phyloP scores from a whole-genome alignment of 768 basidiomycete genomes.

The Boletus bicolor region DNA sequence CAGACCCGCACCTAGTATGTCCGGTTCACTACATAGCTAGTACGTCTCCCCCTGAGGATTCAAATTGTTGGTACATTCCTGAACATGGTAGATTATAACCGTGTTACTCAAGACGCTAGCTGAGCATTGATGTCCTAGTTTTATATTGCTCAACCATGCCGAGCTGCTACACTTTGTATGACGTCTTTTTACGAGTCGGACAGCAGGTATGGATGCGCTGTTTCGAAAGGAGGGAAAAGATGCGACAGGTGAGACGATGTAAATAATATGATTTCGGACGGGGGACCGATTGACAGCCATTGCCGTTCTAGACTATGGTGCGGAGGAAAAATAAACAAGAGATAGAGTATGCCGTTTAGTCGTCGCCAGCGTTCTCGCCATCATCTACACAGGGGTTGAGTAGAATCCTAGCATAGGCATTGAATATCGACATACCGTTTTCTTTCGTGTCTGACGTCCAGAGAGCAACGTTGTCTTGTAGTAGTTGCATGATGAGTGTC shows the following conservation, averaged over 20 bases:
- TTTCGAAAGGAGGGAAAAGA: slow-evolving; percentile 19
- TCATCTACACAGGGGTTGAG: slow-evolving; percentile 48
- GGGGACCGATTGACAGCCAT: slow-evolving; percentile 7
- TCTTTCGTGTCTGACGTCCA: slow-evolving; percentile 99
- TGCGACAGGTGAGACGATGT: slow-evolving; percentile 33
- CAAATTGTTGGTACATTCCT: not conserved
- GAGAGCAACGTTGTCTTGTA: slow-evolving; percentile 95
- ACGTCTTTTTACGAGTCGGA: no score
- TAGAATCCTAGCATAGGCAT: not conserved
- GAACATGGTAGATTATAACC: slow-evolving; percentile 10
- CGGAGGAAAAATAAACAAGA: slow-evolving; percentile 8
- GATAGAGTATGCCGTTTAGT: slow-evolving; percentile 40
- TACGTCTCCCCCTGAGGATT: no score
- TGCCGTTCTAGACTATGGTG: slow-evolving; percentile 13
- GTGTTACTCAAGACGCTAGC: not conserved
- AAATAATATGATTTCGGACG: slow-evolving; percentile 24
- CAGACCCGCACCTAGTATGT: no score
- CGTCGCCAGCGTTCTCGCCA: slow-evolving; percentile 59
- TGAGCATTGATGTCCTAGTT: not conserved
- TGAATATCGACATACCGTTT: slow-evolving; percentile 55
- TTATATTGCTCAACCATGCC: no score
- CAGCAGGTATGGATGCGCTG: no score
- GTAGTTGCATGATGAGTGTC: slow-evolving; percentile 93
- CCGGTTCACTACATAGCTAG: no score
- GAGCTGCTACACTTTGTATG: no score